Base-by-base conservation (phyloP, 75 land plant genomes). In the Picea sitchensis region DNA sequence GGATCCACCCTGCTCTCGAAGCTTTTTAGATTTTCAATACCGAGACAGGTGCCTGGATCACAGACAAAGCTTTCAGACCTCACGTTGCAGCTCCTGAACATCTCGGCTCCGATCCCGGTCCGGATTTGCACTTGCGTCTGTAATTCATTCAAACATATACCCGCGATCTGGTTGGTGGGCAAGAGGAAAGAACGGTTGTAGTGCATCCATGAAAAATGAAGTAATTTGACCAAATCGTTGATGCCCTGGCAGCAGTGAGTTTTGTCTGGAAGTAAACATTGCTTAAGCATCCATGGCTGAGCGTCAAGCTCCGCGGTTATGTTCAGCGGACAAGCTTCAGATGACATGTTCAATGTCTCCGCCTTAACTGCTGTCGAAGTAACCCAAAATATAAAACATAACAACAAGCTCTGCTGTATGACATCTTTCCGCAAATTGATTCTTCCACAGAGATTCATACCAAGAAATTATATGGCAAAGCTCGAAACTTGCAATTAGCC, bases 181-280 rank as follows among this genome's bases (percentile, higher is more conserved):
- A 75, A 17, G 15, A 57, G 58, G 21, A 75, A 75, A 5, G 59
- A 56, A 17, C 23, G 14, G 8, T 57, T 26, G 4, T 26, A n/a
- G 15, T 75, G 76, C 76, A 75, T 54, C 76, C 76, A 75, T 57
- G 76, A 57, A 4, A 75, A 75, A 0, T 26, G 58, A 32, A 75
- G 34, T 8, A 75, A 57, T 20, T 30, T 26, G 58, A 75, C 5
- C 26, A 75, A 30, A 57, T 31, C 59, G 47, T 57, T 18, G 6
- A 75, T 54, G 76, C 56, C 32, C 23, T 56, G 17, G 36, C 76
- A 75, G 76, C 76, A 75, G 20, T 75, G 58, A 7, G 20, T 14
- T 57, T 58, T 31, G 12, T 54, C 34, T 0, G 64, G 21, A 61
- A 21, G 21, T 0, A 26, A 21, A 31, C 76, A 75, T 75, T 75